Base-by-base conservation (phyloP, 495 filamentous ascomycete species). In the Aspergillus saccharolyticus region DNA sequence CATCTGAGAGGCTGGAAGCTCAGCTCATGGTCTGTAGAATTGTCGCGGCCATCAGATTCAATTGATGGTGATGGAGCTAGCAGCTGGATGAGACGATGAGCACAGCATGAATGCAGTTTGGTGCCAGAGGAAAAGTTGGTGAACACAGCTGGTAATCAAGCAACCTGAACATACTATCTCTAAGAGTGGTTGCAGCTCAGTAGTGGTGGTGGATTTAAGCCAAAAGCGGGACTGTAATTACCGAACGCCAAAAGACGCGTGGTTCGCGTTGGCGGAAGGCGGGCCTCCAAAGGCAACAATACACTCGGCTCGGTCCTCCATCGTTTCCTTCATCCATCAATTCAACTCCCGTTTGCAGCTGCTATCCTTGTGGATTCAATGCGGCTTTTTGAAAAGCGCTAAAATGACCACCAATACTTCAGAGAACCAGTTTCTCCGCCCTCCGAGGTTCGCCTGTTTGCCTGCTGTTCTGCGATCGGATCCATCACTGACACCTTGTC, bases 351-450 rank as follows among this genome's bases (percentile, higher is more conserved):
- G 15, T 46, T 54, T 50, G 10, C 10, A 24, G 47, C 17, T 50
- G 47, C 33, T 30, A 30, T 30, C 25, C 25, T 30, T 30, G 25
- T 10, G 25, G 25, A 30, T 10, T 30, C 10, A 10, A 4, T 30
- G 4, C 25, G 10, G 10, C 25, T 30, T 17, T 7, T 28, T 49
- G 42, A 12, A 1, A 44, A 4, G 21, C 39, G 24, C 52, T 44
- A 66, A 62, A 57, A 75, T 75, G 73, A 52, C 64, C 0, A 42
- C 61, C 53, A 58, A 56, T 22, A 30, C 44, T 42, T 52, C 70
- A 28, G 62, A 74, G 10, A 67, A 62, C 44, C 65, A 67, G 45
- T 77, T 76, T 59, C 52, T 77, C 52, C 60, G 68, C 24, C 57
- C 72, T 62, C 73, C 72, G 39, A 72, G 69, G 74, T 75, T 55